Evolutionary conservation across 108 stramenopile species (phyloP), one percentile per base, ranked within the genome.

Genomic region (Nitzschia palea): DNA sequence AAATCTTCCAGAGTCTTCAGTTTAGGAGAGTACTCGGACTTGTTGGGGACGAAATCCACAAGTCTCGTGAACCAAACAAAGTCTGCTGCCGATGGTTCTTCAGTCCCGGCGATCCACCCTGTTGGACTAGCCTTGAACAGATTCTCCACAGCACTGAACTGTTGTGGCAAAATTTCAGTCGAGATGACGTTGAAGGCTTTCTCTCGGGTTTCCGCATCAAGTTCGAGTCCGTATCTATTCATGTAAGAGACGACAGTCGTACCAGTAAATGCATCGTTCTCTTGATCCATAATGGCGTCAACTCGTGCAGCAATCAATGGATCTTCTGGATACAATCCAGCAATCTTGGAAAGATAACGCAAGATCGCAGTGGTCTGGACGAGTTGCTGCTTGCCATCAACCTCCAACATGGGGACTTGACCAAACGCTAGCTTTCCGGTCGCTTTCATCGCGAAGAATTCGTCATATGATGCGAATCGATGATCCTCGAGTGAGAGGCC

Each of bases 41-140:
- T 48, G 10, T 48, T 30, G 2, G 63, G 54, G 34, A 74, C 44
- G 20, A 20, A 68, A n/a, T 43, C 25, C 23, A 10, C 22, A 25
- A 80, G 45, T 35, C 63, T 44, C 26, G 22, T 22, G 50, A 51
- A 73, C 72, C 71, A 74, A 2, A 64, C 51, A 48, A 73, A 73
- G 47, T 80, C 78, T 36, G 78, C 78, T 25, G 57, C 31, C 4
- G 78, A 65, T 15, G 72, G 72, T 23, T 68, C 37, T 27, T 59
- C 72, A n/a, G 77, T 78, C n/a, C 64, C 73, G 17, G 71, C 78
- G 25, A 80, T 36, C 73, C 73, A 80, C 4, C 73, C 78, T 0
- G 71, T 80, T 2, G 57, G 4, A 34, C 68, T 70, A 4, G 59
- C 35, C 12, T 65, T 27, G 10, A 80, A 34, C 20, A 65, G 23